Evolutionary conservation across 2,329 filamentous ascomycete species (phyloP).

Genomic region (Fusarium sp.): DNA sequence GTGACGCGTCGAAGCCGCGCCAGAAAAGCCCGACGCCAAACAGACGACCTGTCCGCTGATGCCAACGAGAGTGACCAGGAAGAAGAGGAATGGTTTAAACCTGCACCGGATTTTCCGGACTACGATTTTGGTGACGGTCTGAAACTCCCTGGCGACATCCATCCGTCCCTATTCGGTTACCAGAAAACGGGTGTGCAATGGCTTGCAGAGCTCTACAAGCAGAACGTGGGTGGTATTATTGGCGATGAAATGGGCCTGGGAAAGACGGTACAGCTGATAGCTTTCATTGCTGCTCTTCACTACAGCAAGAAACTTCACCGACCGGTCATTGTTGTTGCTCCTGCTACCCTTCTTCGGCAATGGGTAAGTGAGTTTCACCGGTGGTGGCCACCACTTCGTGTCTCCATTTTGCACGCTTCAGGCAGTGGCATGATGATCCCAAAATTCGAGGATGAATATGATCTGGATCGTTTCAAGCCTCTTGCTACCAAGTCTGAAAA

Average conservation of each 20-base stretch:
- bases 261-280: conserved; percentile 80
- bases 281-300: conserved; percentile 89
- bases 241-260: conserved; percentile 99
- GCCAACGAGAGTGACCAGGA: conserved; percentile 58
- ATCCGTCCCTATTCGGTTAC: conserved; percentile 92
- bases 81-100: conserved; percentile 80
- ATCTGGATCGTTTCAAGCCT: conserved; percentile 57
- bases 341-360: conserved; percentile 93
- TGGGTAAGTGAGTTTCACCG: conserved; percentile 99
- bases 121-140: conserved; percentile 79
- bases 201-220: conserved; percentile 91
- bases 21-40: conserved; percentile 54
- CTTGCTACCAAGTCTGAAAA: conserved; percentile 55
- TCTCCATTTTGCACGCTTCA: conserved; percentile 94
- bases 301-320: conserved; percentile 87
- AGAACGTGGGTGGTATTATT: conserved; percentile 91
- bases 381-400: conserved; percentile 99
- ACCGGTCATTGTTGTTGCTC: conserved; percentile 91
- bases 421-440: conserved; percentile 96
- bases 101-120: conserved; percentile 85
- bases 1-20: conserved; percentile 61
- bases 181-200: conserved; percentile 97
- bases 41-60: conserved; percentile 48
- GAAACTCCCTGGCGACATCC: conserved; percentile 90
- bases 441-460: conserved; percentile 66